Base-by-base conservation (phyloP, 139 green algal genomes). In the Cymbomonas tetramitiformis region DNA sequence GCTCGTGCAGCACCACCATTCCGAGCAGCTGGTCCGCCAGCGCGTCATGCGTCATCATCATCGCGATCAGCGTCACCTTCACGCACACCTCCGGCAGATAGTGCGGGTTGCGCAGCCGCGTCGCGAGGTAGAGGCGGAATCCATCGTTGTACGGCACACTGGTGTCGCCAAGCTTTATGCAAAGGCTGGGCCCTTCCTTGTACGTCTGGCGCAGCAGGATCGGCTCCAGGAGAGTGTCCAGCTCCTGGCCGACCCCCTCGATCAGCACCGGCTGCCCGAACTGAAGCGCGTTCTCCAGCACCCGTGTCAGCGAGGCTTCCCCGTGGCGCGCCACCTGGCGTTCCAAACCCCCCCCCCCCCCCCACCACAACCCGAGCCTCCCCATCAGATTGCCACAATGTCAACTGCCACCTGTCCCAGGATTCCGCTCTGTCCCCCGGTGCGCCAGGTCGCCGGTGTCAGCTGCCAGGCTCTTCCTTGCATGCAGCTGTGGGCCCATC, bases 21-120 rank as follows among this genome's bases (percentile, higher is more conserved):
- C 79, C 77, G 25, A 84, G 74, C 64, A 86, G 61, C 74, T 86
- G 79, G 58, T 86, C 79, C 0, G 47, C 30, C 34, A 86, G 68
- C 2, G 76, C 79, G 62, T 85, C 78, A 29, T 63, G 75, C 0
- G 80, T 86, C 41, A 82, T 86, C 57, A 79, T 81, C 71, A 88
- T 86, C 57, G 82, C 82, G 15, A 88, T 71, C 36, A 86, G 62
- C 0, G 68, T 75, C 40, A 88, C 75, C 58, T 67, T 67, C n/a
- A 24, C 36, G 49, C 19, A 55, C 6, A 51, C 56, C 51, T 79
- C 71, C 8, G 71, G 71, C 12, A 65, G 25, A 47, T 73, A 76
- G 62, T 79, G 71, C 15, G 71, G 71, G 56, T 79, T 74, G 7
- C 58, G 40, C 24, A 71, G 30, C 61, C 73, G 64, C 4, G 78